Percentiles rank a stretch among this genome's conserved stretches.
Conservation (phyloP, 768 basidiomycete species). For the Russula ochroleuca region DNA sequence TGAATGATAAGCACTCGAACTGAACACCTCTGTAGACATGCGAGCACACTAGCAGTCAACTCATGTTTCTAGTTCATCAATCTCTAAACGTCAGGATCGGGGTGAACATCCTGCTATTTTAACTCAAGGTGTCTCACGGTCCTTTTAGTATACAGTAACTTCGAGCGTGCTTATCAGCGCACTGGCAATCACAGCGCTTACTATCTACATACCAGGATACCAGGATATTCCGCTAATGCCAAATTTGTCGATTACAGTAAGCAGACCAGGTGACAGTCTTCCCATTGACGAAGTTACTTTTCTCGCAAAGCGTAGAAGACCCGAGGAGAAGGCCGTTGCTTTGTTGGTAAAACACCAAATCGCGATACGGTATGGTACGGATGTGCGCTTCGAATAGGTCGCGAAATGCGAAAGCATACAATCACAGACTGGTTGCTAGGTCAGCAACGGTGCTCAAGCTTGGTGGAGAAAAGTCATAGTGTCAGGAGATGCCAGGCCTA, state of each 20-base stretch:
- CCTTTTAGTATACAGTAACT: too few species aligned
- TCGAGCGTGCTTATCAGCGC: background rate
- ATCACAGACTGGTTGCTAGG: background rate
- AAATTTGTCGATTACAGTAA: background rate
- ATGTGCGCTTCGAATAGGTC: background rate
- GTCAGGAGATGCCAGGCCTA: background rate
- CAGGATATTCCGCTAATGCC: background rate
- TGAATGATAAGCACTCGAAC: background rate
- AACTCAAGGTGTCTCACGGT: background rate
- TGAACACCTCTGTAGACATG: too few species aligned
- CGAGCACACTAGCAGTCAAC: background rate
- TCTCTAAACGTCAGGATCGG: background rate
- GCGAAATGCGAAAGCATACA: background rate
- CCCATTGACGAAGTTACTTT: background rate
- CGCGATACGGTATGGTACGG: background rate
- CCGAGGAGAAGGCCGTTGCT: background rate
- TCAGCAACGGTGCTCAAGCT: background rate
- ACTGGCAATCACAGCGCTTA: conserved; percentile 32
- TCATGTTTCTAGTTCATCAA: too few species aligned
- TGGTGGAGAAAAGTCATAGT: background rate
- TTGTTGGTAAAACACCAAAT: background rate
- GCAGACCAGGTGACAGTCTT: background rate
- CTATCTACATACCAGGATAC: background rate
- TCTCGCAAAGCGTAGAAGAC: background rate
- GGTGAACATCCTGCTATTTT: background rate